Conservation (phyloP, 768 basidiomycete genomes). For the Leucocoprinus leucothites region DNA sequence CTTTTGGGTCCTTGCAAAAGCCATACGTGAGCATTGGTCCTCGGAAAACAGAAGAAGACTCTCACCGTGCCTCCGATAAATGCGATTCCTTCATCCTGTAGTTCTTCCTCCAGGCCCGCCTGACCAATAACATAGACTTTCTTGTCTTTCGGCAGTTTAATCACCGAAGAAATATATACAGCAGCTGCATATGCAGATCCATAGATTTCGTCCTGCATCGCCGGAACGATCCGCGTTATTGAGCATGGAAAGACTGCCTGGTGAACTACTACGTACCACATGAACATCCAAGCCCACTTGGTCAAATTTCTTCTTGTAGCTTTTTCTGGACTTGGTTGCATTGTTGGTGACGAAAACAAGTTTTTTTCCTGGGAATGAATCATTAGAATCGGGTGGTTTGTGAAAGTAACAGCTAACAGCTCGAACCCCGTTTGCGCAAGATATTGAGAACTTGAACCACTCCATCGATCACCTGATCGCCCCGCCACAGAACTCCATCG, state of each 20-base stretch:
- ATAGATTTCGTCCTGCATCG: constrained; percentile 85
- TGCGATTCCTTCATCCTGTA: constrained; percentile 80
- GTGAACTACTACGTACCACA: constrained; percentile 54
- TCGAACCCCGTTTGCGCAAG: constrained; percentile 70
- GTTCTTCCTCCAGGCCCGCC: constrained; percentile 89
- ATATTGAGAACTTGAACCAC: constrained; percentile 70
- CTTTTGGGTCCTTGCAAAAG: constrained; percentile 73
- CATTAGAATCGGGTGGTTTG: constrained; percentile 2
- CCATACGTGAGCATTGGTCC: neutral
- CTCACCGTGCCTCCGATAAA: constrained; percentile 81
- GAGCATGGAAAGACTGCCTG: neutral
- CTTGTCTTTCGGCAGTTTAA: constrained; percentile 87
- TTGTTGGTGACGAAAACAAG: constrained; percentile 97
- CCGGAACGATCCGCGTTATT: neutral
- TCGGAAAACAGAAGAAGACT: neutral
- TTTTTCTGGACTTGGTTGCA: constrained; percentile 86
- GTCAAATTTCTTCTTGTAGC: constrained; percentile 91
- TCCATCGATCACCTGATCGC: constrained; percentile 75
- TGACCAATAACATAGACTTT: constrained; percentile 96
- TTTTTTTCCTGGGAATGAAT: constrained; percentile 59
- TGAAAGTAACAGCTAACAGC: constrained; percentile 9
- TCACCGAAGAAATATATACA: constrained; percentile 80
- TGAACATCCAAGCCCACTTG: constrained; percentile 80
- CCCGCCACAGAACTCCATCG: constrained; percentile 93
- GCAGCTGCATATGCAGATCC: constrained; percentile 82